A percentile compares a stretch with the other conserved stretches of the same genome.
Conservation (phyloP, 371 early-diverging fungal genomes). For the Apophysomyces ossiformis region DNA sequence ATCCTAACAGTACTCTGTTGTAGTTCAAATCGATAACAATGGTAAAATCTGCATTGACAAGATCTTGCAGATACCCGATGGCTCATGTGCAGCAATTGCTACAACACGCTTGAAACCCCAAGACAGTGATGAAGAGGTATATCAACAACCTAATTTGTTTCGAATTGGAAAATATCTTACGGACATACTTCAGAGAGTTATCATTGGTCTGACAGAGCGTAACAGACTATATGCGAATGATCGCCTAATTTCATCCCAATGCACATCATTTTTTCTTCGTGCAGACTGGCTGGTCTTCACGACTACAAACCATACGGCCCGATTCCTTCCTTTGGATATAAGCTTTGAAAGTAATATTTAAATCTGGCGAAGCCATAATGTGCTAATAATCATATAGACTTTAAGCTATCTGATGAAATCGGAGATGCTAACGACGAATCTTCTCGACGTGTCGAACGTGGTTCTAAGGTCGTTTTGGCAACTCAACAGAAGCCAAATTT, state of each 20-base stretch:
- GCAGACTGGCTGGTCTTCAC: slow-evolving; percentile 83
- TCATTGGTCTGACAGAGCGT: slow-evolving; percentile 79
- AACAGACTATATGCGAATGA: slow-evolving; percentile 83
- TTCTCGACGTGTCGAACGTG: slow-evolving; percentile 88
- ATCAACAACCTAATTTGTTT: background rate
- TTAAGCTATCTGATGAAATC: slow-evolving; percentile 56
- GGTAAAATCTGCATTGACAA: slow-evolving; percentile 13
- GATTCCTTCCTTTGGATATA: slow-evolving; percentile 68
- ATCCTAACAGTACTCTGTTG: background rate
- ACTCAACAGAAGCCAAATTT: slow-evolving; percentile 73
- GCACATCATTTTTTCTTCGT: slow-evolving; percentile 89
- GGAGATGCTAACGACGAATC: slow-evolving; percentile 74
- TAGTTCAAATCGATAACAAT: slow-evolving; percentile 18
- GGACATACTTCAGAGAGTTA: slow-evolving; percentile 28
- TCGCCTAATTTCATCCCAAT: slow-evolving; percentile 70
- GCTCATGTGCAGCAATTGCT: slow-evolving; percentile 73
- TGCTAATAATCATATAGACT: slow-evolving; percentile 29
- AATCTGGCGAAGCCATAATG: background rate
- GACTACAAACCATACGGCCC: slow-evolving; percentile 82
- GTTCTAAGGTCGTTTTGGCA: slow-evolving; percentile 83
- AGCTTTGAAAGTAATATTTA: slow-evolving; percentile 26
- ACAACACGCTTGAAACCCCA: slow-evolving; percentile 54
- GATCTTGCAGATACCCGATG: slow-evolving; percentile 44
- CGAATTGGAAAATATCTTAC: background rate
- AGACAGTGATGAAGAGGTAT: slow-evolving; percentile 36